Base-by-base conservation (phyloP, 306 rosid genomes). In the Fragaria iinumae region DNA sequence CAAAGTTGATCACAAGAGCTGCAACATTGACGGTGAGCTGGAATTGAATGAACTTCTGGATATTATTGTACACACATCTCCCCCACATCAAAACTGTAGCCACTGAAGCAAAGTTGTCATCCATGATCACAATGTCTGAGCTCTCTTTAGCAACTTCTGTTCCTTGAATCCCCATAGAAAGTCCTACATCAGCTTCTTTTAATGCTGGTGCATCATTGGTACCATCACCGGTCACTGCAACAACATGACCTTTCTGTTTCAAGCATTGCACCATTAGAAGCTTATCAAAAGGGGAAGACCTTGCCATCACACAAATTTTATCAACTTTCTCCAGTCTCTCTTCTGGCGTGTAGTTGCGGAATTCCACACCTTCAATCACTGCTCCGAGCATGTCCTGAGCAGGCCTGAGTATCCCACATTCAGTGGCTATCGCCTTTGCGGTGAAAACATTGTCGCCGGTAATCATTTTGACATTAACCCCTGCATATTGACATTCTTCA, bases 101-200 rank as follows among this genome's bases (percentile, higher is more conserved):
- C 9, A 84, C 73, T 1, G 85, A 78, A 38, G 85, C 74, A n/a
- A 84, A 84, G 56, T 75, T 84, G 38, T 81, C 88, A 49, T 84
- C 85, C 66, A 84, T 64, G 55, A 85, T 76, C 70, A 85, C 62
- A 2, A 81, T 82, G 20, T 75, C 86, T 0, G 79, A 85, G 79
- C 83, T 79, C 29, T 79, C 79, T n/a, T 79, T 79, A 1, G 77
- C 85, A 25, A 85, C 81, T 69, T 82, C 79, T 0, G 79, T 79
- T 34, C 88, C 88, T 52, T 81, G 88, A 41, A 78, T 85, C n/a
- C 86, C 86, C 83, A 85, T 81, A 0, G 83, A 78, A 64, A 85
- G 83, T 52, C 86, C 84, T 18, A 85, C 53, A 8, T 85, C 81
- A 1, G 84, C 88, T 78, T 81, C 86, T 75, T 75, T 72, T 47